Evolutionary conservation across 441 rosid genomes (phyloP).

Genomic region (Omphalea diandra): DNA sequence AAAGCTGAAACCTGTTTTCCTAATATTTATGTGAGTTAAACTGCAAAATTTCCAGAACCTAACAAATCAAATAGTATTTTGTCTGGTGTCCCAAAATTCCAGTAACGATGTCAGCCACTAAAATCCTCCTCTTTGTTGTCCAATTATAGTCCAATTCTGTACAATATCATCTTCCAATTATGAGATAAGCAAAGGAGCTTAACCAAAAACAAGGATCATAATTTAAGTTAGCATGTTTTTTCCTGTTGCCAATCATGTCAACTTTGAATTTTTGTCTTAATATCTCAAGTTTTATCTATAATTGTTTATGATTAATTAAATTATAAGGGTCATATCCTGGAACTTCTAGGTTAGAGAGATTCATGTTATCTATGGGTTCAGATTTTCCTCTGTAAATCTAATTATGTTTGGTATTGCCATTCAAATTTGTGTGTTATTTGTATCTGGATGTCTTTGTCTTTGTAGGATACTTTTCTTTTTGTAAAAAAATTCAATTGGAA

Average conservation of each 20-base stretch:
- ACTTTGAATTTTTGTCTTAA: neutral
- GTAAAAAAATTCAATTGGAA: slow-evolving; percentile 3
- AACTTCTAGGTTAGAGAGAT: neutral
- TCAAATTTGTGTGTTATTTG: neutral
- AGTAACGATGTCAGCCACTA: neutral
- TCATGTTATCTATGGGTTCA: neutral
- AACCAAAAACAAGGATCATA: neutral
- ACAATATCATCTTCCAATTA: neutral
- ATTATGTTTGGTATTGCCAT: neutral
- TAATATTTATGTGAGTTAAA: neutral
- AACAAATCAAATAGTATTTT: no score
- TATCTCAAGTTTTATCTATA: neutral
- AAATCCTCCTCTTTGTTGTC: neutral
- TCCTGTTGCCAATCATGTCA: neutral
- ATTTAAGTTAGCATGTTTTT: neutral
- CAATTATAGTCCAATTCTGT: neutral
- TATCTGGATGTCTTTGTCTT: neutral
- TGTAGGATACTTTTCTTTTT: neutral
- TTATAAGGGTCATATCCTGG: neutral
- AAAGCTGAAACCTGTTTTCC: neutral
- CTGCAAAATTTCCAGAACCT: no score
- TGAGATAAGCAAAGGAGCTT: neutral
- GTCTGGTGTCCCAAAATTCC: neutral
- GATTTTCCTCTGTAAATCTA: neutral
- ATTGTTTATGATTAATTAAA: neutral